Conservation (phyloP, 129 eudicot genomes). For the Centella asiatica region DNA sequence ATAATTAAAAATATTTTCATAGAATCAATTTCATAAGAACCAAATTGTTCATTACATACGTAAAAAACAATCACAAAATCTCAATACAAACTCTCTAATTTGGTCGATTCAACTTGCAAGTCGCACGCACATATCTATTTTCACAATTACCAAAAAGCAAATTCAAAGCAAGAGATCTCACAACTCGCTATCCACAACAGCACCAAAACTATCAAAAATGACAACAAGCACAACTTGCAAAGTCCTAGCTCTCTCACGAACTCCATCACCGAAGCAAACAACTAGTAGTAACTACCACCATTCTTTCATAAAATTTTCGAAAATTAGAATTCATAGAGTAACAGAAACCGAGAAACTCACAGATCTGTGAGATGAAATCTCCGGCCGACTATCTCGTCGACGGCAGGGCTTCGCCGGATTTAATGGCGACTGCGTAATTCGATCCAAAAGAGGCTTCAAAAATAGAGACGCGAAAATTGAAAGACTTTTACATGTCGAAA, state of each 20-base stretch:
- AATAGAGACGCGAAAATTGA: background rate
- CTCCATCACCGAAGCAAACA: background rate
- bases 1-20: background rate
- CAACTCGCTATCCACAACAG: background rate
- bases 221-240: background rate
- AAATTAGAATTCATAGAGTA: background rate
- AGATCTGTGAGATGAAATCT: constrained; percentile 32
- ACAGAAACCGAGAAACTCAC: constrained; percentile 14
- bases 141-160: background rate
- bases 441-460: constrained; percentile 12
- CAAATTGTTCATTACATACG: no score
- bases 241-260: background rate
- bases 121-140: background rate
- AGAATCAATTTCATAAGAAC: background rate
- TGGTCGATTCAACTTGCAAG: background rate
- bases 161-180: background rate
- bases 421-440: constrained; percentile 22
- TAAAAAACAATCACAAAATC: no score
- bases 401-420: constrained; percentile 32
- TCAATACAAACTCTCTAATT: no score
- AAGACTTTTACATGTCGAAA: no score
- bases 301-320: background rate
- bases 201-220: background rate
- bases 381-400: constrained; percentile 12
- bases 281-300: background rate